Evolutionary conservation across 495 filamentous ascomycete species (phyloP).

Genomic region (Penicillium cosmopolitanum): DNA sequence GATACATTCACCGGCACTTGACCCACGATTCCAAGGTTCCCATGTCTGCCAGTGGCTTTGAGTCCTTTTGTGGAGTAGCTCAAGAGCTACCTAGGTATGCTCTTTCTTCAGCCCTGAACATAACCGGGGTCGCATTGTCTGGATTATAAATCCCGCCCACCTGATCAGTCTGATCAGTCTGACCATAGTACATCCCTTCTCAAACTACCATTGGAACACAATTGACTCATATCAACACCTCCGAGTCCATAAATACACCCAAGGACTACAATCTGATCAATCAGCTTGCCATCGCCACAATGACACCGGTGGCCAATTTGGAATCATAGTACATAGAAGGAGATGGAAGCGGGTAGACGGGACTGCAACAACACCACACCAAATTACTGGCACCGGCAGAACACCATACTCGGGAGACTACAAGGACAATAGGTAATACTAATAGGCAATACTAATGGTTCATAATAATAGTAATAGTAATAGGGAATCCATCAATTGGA

Average conservation of each 20-base stretch:
- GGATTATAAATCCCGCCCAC: background rate
- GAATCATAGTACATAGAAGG: background rate
- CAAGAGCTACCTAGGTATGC: too few relatives aligned
- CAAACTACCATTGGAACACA: background rate
- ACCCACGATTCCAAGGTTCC: too few relatives aligned
- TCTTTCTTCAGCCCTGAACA: background rate
- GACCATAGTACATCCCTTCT: background rate
- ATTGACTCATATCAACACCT: too few relatives aligned
- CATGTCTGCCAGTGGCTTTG: too few relatives aligned
- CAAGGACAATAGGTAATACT: background rate
- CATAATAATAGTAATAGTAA: background rate
- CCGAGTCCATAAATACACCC: too few relatives aligned
- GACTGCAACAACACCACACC: background rate
- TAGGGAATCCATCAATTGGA: constrained; percentile 4
- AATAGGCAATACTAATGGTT: too few relatives aligned
- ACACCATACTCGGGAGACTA: background rate
- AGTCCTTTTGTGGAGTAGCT: background rate
- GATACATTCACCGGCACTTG: constrained; percentile 30
- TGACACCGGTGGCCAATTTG: background rate
- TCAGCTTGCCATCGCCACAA: background rate
- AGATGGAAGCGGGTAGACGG: background rate
- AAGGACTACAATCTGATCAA: too few relatives aligned
- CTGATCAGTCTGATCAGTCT: background rate
- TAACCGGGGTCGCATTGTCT: background rate
- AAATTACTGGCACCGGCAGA: background rate